These are phyloP conservation scores for Alternaria atra DNA, from an alignment of 2,329 filamentous ascomycete genomes.

Conservation along the genomic window DNA sequence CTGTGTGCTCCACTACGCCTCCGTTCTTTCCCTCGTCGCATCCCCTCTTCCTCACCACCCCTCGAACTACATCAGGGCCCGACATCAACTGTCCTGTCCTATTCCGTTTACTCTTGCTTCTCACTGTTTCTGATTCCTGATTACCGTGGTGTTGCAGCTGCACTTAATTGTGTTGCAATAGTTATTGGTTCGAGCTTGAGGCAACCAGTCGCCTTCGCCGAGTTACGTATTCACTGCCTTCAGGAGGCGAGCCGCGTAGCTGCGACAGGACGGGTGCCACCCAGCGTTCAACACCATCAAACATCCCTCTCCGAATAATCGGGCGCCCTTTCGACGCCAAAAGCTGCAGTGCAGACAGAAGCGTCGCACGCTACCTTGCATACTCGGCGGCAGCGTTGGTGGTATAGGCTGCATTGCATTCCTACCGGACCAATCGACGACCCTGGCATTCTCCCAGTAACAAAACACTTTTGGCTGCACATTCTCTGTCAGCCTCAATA, in stretches of 20 bases:
- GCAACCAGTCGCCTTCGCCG: slow-evolving; percentile 33
- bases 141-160: slow-evolving; percentile 27
- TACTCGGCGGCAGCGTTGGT: slow-evolving; percentile 38
- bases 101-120: slow-evolving; percentile 14
- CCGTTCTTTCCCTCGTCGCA: slow-evolving; percentile 38
- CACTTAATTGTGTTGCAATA: slow-evolving; percentile 29
- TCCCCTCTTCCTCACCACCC: slow-evolving; percentile 31
- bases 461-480: slow-evolving; percentile 42
- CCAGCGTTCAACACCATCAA: slow-evolving; percentile 16
- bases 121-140: slow-evolving; percentile 4
- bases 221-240: slow-evolving; percentile 40
- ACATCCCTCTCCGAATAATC: slow-evolving; percentile 27
- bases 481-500: slow-evolving; percentile 39
- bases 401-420: slow-evolving; percentile 48
- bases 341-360: slow-evolving; percentile 36
- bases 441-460: slow-evolving; percentile 42
- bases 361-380: slow-evolving; percentile 47
- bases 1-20: slow-evolving; percentile 41
- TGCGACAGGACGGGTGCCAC: slow-evolving; percentile 28
- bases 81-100: slow-evolving; percentile 23
- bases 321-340: slow-evolving; percentile 17
- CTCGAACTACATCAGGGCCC: slow-evolving; percentile 37
- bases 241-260: slow-evolving; percentile 42
- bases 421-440: slow-evolving; percentile 45
- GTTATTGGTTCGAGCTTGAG: slow-evolving; percentile 22